Conservation (phyloP, 2,329 filamentous ascomycete species). For the Stagonosporopsis rhizophila region DNA sequence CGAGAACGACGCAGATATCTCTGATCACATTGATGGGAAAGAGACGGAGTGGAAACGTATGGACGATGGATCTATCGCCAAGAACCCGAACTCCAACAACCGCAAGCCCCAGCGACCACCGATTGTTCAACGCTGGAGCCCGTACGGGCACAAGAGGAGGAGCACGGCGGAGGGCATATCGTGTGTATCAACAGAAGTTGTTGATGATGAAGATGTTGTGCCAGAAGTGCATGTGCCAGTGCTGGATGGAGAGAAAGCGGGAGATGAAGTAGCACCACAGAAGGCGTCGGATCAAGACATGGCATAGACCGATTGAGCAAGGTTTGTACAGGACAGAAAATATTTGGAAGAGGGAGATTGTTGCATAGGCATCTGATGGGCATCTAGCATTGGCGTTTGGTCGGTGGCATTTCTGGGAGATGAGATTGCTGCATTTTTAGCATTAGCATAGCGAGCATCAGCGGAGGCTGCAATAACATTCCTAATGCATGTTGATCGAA, state of each 20-base stretch:
- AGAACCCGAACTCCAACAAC: conserved; percentile 45
- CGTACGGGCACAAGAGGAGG: conserved; percentile 43
- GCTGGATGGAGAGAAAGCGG: background rate
- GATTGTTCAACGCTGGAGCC: conserved; percentile 42
- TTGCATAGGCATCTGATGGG: conserved; percentile 25
- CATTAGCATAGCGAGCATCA: conserved; percentile 12
- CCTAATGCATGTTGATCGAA: too few relatives aligned
- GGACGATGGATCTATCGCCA: conserved; percentile 48
- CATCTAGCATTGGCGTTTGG: conserved; percentile 29
- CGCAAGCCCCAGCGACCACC: conserved; percentile 38
- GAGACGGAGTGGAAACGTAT: conserved; percentile 48
- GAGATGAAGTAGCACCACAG: conserved; percentile 14
- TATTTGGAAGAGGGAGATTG: background rate
- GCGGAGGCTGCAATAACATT: background rate
- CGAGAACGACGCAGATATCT: conserved; percentile 48
- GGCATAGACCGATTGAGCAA: background rate
- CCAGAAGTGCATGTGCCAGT: conserved; percentile 14
- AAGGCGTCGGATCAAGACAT: conserved; percentile 28
- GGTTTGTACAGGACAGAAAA: background rate
- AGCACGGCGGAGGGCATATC: conserved; percentile 26
- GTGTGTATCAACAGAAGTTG: conserved; percentile 34
- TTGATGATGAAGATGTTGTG: conserved; percentile 21
- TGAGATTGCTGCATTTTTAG: conserved; percentile 9
- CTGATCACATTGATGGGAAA: conserved; percentile 46
- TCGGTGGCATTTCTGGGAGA: conserved; percentile 18